Percentiles rank a stretch among this genome's conserved stretches.
phyloP scores from a whole-genome alignment of 2,329 filamentous ascomycete genomes.

The Gaeumannomyces sp. region DNA sequence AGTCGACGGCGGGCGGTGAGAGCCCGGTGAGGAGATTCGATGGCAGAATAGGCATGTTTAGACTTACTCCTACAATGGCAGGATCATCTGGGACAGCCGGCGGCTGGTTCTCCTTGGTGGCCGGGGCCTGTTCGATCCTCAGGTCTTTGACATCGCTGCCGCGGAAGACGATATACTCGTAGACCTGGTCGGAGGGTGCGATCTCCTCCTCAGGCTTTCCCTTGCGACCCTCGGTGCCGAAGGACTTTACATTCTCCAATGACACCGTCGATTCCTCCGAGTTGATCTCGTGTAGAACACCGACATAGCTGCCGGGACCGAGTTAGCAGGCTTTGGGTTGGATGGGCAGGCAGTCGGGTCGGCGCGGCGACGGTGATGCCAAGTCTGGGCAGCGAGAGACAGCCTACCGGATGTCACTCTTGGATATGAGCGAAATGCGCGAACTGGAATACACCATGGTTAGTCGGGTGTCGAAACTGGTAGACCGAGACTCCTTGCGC shows the following conservation, averaged over 20 bases:
- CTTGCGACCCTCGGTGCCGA: slow-evolving; percentile 86
- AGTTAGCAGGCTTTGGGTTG: slow-evolving; percentile 27
- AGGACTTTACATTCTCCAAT: slow-evolving; percentile 91
- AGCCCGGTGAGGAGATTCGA: slow-evolving; percentile 9
- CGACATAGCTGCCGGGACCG: slow-evolving; percentile 69
- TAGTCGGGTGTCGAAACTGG: slow-evolving; percentile 1
- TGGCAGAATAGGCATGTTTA: slow-evolving; percentile 10
- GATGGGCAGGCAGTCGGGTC: slow-evolving; percentile 6
- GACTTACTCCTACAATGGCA: slow-evolving; percentile 93
- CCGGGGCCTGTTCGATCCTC: slow-evolving; percentile 77
- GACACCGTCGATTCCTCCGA: slow-evolving; percentile 95
- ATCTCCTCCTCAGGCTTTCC: slow-evolving; percentile 76
- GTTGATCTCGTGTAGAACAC: slow-evolving; percentile 95
- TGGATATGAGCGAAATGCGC: slow-evolving; percentile 18
- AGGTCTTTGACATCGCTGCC: slow-evolving; percentile 98
- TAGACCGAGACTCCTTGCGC: not conserved
- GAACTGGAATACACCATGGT: slow-evolving; percentile 13
- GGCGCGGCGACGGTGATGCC: not conserved
- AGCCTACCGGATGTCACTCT: slow-evolving; percentile 17
- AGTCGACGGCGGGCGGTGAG: slow-evolving; percentile 24
- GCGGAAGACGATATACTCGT: slow-evolving; percentile 98
- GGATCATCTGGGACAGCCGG: slow-evolving; percentile 86
- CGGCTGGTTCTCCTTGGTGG: slow-evolving; percentile 66
- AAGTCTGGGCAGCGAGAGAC: not conserved
- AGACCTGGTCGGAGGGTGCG: slow-evolving; percentile 75